phyloP scores from a whole-genome alignment of 495 filamentous ascomycete species.

The Amphirosellinia nigrospora region DNA sequence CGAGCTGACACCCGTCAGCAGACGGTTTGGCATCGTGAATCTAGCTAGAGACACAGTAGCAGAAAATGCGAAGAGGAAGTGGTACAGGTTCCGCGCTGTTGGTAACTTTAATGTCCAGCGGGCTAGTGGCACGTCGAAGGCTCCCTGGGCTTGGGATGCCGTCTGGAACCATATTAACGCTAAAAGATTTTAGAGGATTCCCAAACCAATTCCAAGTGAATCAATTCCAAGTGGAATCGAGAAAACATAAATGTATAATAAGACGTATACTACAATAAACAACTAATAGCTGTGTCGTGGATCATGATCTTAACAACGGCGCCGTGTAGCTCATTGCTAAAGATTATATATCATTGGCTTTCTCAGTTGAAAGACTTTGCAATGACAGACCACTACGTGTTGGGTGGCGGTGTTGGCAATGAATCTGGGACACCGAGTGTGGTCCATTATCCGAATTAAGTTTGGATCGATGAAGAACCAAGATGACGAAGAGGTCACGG shows the following conservation, averaged over 20 bases:
- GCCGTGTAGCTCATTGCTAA: no score
- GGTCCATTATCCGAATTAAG: no score
- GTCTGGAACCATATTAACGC: slow-evolving; percentile 16
- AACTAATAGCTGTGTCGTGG: neutral
- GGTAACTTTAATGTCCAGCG: slow-evolving; percentile 41
- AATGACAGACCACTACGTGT: no score
- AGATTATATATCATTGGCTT: no score
- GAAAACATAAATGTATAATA: neutral
- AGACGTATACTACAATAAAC: neutral
- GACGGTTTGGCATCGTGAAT: slow-evolving; percentile 59
- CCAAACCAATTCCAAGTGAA: neutral
- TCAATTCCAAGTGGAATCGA: neutral
- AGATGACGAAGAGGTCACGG: no score
- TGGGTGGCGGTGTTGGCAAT: no score
- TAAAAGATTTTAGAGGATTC: neutral
- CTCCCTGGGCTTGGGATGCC: slow-evolving; percentile 32
- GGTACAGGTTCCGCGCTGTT: slow-evolving; percentile 47
- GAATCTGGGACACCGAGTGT: no score
- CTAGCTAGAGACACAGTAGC: slow-evolving; percentile 47
- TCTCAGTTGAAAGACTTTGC: no score
- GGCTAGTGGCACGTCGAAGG: slow-evolving; percentile 18
- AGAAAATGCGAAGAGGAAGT: slow-evolving; percentile 36
- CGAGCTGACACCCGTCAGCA: slow-evolving; percentile 54
- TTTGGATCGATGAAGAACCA: no score
- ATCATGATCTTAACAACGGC: no score